Base-by-base conservation (phyloP, 805 yeast genomes). In the Starmerella sirachaensis region DNA sequence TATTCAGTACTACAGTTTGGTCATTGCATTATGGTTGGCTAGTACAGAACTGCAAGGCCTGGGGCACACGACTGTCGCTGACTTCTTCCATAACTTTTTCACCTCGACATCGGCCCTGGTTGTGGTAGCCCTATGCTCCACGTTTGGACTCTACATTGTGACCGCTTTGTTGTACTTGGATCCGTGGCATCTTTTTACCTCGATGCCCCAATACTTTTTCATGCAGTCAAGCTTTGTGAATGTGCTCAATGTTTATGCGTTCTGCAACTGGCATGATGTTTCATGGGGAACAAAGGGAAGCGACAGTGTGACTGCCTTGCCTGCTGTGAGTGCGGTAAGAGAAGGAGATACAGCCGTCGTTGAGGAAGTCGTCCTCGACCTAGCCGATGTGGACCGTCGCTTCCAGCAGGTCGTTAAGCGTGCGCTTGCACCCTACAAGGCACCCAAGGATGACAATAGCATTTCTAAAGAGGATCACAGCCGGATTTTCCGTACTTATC, bases 211-310 rank as follows among this genome's bases (percentile, higher is more conserved):
- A 48, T 58, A 59, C 45, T 32, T 57, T 47, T 51, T 55, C 42
- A 41, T 60, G 51, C 56, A 54, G 60, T 61, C 62, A 12, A 48
- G 51, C 31, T 60, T 57, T 35, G 55, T 57, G 40, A 60, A 60
- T 42, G 71, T 76, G 27, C 60, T 76, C 51, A 74, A 72, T 52
- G 76, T 75, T 33, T 75, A 73, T 55, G 78, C 81, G 1, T 75
- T 76, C 54, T 75, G 79, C 61, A 75, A 75, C 57, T 72, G 76
- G 61, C 80, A 75, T 53, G 81, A 75, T 57, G 70, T 75, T 33
- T 75, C 81, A 2, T 75, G 81, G 81, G 81, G 81, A 41, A 75
- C 81, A n/a, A 75, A 76, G 55, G 81, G 81, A 28, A 71, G 74
- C 29, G 78, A 57, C 36, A 55, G 52, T 3, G 73, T 74, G 5